Conservation (phyloP, 768 basidiomycete species). For the Fistulinella prunicolor region DNA sequence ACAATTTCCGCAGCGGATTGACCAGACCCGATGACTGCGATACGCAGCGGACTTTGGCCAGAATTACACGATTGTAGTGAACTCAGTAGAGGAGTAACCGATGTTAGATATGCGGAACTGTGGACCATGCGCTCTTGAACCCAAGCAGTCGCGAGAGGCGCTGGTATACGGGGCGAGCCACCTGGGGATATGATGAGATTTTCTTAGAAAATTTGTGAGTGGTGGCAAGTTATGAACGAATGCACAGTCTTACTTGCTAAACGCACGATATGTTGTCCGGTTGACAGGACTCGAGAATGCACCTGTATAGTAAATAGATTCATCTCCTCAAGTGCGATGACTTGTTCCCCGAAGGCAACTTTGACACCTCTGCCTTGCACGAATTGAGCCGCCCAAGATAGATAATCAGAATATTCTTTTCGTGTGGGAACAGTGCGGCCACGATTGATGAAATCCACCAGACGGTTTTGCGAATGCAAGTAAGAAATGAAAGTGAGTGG, state of each 20-base stretch:
- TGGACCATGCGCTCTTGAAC: conserved; percentile 40
- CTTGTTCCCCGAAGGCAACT: conserved; percentile 46
- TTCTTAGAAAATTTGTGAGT: conserved; percentile 25
- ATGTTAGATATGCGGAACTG: conserved; percentile 42
- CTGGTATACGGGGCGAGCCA: conserved; percentile 44
- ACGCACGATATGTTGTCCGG: conserved; percentile 34
- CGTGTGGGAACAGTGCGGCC: conserved; percentile 50
- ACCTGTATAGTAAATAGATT: conserved; percentile 38
- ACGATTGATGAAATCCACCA: conserved; percentile 52
- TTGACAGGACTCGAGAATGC: conserved; percentile 34
- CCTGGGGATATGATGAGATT: conserved; percentile 53
- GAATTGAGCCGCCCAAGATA: conserved; percentile 47
- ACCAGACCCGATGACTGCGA: conserved; percentile 48
- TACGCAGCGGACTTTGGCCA: conserved; percentile 31
- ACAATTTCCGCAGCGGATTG: conserved; percentile 49
- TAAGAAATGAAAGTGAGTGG: conserved; percentile 53
- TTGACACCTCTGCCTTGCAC: conserved; percentile 43
- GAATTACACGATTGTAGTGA: conserved; percentile 17
- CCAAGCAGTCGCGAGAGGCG: conserved; percentile 30
- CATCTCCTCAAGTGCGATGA: conserved; percentile 38
- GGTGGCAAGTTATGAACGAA: not conserved
- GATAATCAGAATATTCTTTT: conserved; percentile 53
- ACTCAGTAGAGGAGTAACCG: conserved; percentile 36
- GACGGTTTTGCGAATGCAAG: conserved; percentile 47
- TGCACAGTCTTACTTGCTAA: conserved; percentile 37